phyloP scores from a whole-genome alignment of 31 red algal species.

The Bonnemaisonia californica region DNA sequence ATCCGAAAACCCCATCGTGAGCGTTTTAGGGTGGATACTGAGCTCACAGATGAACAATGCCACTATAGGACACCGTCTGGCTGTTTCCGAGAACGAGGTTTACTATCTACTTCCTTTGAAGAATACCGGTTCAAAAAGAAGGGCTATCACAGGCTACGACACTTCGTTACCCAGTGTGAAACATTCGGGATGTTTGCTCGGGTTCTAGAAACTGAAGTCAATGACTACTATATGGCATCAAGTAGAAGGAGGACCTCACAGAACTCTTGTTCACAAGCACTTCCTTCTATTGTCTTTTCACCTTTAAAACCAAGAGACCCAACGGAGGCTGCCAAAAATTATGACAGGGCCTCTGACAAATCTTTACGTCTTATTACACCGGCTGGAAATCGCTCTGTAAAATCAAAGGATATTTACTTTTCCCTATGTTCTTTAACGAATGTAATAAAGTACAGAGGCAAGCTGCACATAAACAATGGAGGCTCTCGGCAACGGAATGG shows the following conservation, averaged over 20 bases:
- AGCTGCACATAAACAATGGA: constrained; percentile 12
- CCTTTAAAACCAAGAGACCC: too few species aligned
- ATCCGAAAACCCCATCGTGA: constrained; percentile 22
- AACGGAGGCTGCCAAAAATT: background rate
- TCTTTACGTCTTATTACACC: background rate
- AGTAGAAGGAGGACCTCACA: background rate
- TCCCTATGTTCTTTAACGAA: constrained; percentile 27
- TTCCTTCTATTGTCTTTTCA: too few species aligned
- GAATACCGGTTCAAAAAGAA: background rate
- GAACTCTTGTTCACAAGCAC: background rate
- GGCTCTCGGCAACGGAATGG: background rate
- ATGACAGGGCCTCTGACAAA: constrained; percentile 1
- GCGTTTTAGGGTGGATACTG: constrained; percentile 1
- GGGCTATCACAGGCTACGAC: background rate
- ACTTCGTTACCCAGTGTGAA: constrained; percentile 9
- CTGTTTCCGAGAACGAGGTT: background rate
- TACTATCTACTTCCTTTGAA: background rate
- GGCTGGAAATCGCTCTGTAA: background rate
- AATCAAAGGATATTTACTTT: background rate
- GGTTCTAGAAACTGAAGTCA: constrained; percentile 6
- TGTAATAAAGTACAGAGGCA: constrained; percentile 2
- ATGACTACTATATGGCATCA: constrained; percentile 10
- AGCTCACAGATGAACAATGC: constrained; percentile 1
- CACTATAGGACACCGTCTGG: background rate
- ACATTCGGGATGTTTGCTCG: constrained; percentile 29